These are phyloP conservation scores for Aulographum hederae DNA, from an alignment of 2,329 filamentous ascomycete species.

Conservation along the genomic window DNA sequence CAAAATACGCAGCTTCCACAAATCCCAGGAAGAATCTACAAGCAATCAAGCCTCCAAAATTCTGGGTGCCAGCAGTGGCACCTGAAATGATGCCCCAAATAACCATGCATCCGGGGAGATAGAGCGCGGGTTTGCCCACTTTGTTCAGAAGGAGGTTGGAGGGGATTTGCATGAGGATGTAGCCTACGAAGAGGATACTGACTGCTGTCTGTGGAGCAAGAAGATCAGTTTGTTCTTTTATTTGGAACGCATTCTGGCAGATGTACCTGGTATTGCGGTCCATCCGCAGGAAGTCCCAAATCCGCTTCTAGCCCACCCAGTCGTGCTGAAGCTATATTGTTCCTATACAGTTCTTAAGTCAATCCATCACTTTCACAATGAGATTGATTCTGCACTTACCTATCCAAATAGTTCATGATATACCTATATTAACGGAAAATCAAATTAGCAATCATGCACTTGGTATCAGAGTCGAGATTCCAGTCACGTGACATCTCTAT, in stretches of 20 bases:
- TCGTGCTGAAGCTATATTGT: constrained; percentile 49
- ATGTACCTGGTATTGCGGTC: constrained; percentile 1
- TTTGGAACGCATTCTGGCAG: no score
- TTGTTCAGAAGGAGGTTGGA: constrained; percentile 19
- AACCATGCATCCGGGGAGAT: constrained; percentile 14
- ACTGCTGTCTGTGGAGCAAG: constrained; percentile 7
- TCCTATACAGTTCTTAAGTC: constrained; percentile 41
- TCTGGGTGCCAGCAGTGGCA: constrained; percentile 15
- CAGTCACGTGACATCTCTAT: not conserved
- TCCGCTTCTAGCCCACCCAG: constrained; percentile 17
- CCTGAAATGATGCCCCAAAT: constrained; percentile 17
- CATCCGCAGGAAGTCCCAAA: not conserved
- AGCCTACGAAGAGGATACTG: constrained; percentile 42
- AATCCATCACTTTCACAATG: constrained; percentile 5
- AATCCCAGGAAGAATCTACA: constrained; percentile 21
- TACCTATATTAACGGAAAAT: not conserved
- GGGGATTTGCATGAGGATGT: constrained; percentile 17
- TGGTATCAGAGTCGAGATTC: no score
- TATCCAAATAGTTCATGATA: constrained; percentile 53
- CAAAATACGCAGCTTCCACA: constrained; percentile 25
- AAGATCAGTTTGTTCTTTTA: not conserved
- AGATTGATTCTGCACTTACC: constrained; percentile 3
- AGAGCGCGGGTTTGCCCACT: constrained; percentile 14
- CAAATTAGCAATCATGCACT: not conserved
- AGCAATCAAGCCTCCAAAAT: constrained; percentile 17